Conservation (phyloP, 306 rosid genomes). For the Citrullus colocynthis region DNA sequence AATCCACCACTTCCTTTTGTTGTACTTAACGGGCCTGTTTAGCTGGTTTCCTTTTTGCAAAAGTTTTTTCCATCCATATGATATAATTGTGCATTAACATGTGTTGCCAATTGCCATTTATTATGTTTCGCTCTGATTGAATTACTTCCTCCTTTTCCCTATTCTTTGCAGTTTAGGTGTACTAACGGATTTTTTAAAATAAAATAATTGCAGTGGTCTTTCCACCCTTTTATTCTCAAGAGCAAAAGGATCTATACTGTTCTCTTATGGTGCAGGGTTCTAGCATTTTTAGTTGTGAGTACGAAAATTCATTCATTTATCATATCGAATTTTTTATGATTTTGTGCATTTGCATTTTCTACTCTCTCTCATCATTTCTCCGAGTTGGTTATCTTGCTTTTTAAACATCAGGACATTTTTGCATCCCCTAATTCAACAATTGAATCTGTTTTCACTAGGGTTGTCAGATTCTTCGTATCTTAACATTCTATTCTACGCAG, state of each 20-base stretch:
- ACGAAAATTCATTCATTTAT: constrained; percentile 22
- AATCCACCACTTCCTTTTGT: neutral
- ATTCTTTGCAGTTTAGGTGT: constrained; percentile 5
- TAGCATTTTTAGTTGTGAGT: constrained; percentile 90
- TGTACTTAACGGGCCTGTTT: neutral
- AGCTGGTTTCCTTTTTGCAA: neutral
- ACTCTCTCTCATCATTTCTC: neutral
- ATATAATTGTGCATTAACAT: neutral
- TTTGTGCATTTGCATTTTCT: neutral
- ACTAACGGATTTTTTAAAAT: neutral
- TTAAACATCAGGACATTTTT: neutral
- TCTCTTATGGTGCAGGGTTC: constrained; percentile 92
- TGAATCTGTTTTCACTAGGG: constrained; percentile 35
- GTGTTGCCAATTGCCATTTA: neutral
- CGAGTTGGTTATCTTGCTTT: neutral
- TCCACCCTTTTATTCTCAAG: constrained; percentile 90
- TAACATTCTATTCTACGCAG: constrained; percentile 93
- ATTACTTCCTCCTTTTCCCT: neutral
- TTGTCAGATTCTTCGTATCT: constrained; percentile 72
- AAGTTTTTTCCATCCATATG: neutral
- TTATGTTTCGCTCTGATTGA: neutral
- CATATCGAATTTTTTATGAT: neutral
- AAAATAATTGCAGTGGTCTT: constrained; percentile 73
- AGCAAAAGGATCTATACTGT: constrained; percentile 89
- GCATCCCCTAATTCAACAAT: neutral